Conservation (phyloP, 208 protist species). For the Leishmania mexicana region DNA sequence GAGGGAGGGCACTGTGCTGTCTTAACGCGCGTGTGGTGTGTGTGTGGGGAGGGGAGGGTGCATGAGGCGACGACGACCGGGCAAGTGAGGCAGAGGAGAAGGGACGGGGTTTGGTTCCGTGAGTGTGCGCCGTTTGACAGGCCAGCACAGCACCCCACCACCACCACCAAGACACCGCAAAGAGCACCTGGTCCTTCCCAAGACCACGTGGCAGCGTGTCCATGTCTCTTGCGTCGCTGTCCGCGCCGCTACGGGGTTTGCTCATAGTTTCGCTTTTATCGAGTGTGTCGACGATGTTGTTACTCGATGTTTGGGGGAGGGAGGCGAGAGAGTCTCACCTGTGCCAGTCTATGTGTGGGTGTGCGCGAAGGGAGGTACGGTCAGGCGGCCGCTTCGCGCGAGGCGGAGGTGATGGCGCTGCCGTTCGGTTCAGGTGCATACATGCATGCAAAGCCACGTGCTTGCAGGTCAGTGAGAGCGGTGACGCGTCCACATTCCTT, state of each 20-base stretch:
- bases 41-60: not conserved
- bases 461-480: constrained; percentile 4
- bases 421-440: not conserved
- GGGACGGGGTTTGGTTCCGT: not conserved
- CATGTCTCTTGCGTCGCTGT: not conserved
- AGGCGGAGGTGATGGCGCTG: not conserved
- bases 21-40: not conserved
- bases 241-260: not conserved
- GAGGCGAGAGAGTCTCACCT: not conserved
- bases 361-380: not conserved
- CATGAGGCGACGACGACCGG: not conserved
- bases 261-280: not conserved
- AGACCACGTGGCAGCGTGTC: not conserved
- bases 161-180: not conserved
- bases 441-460: not conserved
- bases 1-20: not conserved
- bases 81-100: not conserved
- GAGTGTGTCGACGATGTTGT: not conserved
- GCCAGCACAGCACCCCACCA: no score
- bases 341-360: not conserved
- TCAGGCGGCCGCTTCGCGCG: not conserved
- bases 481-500: constrained; percentile 8
- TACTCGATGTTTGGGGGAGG: not conserved
- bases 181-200: not conserved
- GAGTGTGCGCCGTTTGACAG: not conserved